These are phyloP conservation scores for Begonia peltatifolia DNA, from an alignment of 306 rosid species.

Conservation along the genomic window DNA sequence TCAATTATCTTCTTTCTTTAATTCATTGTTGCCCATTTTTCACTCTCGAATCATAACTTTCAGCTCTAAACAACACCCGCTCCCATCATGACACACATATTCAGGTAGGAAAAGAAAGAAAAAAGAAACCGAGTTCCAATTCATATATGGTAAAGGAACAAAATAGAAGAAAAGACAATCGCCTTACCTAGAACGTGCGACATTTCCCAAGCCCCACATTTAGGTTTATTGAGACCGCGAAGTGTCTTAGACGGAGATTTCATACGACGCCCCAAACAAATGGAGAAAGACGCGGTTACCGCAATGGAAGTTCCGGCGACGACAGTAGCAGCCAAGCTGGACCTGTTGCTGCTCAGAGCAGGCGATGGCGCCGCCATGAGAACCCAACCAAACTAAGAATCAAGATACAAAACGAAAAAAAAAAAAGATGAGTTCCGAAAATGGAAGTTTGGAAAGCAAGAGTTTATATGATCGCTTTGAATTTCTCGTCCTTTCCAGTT, in stretches of 20 bases:
- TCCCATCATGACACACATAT: too few relatives aligned
- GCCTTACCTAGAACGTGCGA: slow-evolving; percentile 78
- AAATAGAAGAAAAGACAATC: background rate
- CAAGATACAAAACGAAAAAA: background rate
- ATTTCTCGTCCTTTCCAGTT: too few relatives aligned
- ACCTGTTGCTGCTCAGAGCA: slow-evolving; percentile 16
- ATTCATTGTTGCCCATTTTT: too few relatives aligned
- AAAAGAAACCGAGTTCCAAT: too few relatives aligned
- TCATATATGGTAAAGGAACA: too few relatives aligned
- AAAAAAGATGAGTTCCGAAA: background rate
- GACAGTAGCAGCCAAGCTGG: slow-evolving; percentile 6
- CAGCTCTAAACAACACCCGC: too few relatives aligned
- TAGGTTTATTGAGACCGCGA: slow-evolving; percentile 54
- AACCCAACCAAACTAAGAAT: slow-evolving; percentile 1
- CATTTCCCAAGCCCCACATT: slow-evolving; percentile 90
- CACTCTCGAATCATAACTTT: too few relatives aligned
- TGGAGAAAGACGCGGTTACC: slow-evolving; percentile 7
- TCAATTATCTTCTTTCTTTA: too few relatives aligned
- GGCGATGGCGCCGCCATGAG: slow-evolving; percentile 32
- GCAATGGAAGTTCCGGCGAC: background rate
- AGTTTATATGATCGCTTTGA: too few relatives aligned
- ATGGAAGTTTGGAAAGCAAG: background rate
- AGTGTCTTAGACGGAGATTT: slow-evolving; percentile 46
- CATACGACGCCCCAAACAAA: slow-evolving; percentile 16
- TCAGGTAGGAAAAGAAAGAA: too few relatives aligned